A percentile compares a stretch with the other conserved stretches of the same genome.
Conservation (phyloP, 2,329 filamentous ascomycete species). For the Colletotrichum australisinense region DNA sequence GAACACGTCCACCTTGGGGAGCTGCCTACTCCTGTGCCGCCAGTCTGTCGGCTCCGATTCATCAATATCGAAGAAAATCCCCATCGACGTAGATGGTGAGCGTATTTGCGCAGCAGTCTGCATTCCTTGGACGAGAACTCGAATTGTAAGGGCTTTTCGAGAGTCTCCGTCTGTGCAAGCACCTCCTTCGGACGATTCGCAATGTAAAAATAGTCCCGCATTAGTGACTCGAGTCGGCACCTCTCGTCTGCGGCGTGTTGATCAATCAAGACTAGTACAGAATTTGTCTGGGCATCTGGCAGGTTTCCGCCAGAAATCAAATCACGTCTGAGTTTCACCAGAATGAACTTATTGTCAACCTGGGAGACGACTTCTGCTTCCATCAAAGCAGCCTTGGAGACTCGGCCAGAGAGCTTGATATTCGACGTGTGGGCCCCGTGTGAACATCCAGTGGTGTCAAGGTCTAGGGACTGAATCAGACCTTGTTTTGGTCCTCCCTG, state of each 20-base stretch:
- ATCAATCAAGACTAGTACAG: constrained; percentile 82
- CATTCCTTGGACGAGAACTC: constrained; percentile 72
- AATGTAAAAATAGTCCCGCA: constrained; percentile 62
- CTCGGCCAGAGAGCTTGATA: constrained; percentile 48
- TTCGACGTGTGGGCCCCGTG: background rate
- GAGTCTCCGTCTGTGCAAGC: constrained; percentile 45
- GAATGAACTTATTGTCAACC: constrained; percentile 90
- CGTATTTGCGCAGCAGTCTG: constrained; percentile 65
- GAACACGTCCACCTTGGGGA: constrained; percentile 58
- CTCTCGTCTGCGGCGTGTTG: constrained; percentile 97
- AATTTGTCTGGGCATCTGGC: constrained; percentile 36
- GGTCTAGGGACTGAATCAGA: background rate
- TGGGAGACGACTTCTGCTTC: constrained; percentile 79
- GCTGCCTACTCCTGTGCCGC: constrained; percentile 14
- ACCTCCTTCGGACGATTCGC: constrained; percentile 16
- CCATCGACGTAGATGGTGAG: constrained; percentile 75
- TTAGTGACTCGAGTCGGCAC: constrained; percentile 79
- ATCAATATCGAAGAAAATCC: constrained; percentile 71
- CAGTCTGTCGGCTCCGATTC: constrained; percentile 2
- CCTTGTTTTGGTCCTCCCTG: constrained; percentile 25
- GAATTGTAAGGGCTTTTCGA: constrained; percentile 71
- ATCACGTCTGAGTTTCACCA: constrained; percentile 66
- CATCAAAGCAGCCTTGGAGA: constrained; percentile 73
- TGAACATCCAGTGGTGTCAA: constrained; percentile 1
- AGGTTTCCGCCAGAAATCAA: background rate